Evolutionary conservation across 352 stramenopile genomes (phyloP), one percentile per base, ranked within the genome.

Genomic region (Poterioochromonas sp.): DNA sequence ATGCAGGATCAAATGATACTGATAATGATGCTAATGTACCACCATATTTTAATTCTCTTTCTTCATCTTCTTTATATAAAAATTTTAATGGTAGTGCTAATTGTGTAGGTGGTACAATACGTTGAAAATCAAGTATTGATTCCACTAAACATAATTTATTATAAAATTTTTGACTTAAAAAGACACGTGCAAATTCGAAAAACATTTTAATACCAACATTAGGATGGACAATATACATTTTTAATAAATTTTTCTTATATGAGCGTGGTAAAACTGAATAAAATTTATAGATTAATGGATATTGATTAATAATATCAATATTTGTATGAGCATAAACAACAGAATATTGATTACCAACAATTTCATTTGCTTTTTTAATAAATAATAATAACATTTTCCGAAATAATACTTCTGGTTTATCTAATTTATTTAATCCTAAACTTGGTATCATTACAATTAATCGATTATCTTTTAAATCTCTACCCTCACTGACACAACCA

Each of bases 221-320:
- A 15, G 65, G 65, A 54, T 74, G 65, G 40, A 74, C 32, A 39
- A 74, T 74, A 39, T 74, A 74, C 41, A 74, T 51, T 54, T 74
- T 74, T 37, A 26, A n/a, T 20, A 74, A 58, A 39, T 74, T 74
- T n/a, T 74, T 74, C 40, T 74, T 74, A 37, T 74, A 74, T 20
- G n/a, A 58, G 8, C 65, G 65, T 12, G 65, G 65, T 54, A 74
- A 74, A 18, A 74, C 53, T 35, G 20, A 40, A 39, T 74, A 74
- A n/a, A 74, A 74, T 39, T 54, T 29, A 74, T 74, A 74, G 11
- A 74, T 54, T 40, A 74, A n/a, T 37, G 65, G 41, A 18, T 74
- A 54, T 54, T 74, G 65, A 34, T 15, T 37, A n/a, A 74, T 15
- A 44, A 74, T 3, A n/a, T 51, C 37, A 35, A 58, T 32, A 37